phyloP scores from a whole-genome alignment of 1,139 yeast species.

The Groenewaldozyma sp. region DNA sequence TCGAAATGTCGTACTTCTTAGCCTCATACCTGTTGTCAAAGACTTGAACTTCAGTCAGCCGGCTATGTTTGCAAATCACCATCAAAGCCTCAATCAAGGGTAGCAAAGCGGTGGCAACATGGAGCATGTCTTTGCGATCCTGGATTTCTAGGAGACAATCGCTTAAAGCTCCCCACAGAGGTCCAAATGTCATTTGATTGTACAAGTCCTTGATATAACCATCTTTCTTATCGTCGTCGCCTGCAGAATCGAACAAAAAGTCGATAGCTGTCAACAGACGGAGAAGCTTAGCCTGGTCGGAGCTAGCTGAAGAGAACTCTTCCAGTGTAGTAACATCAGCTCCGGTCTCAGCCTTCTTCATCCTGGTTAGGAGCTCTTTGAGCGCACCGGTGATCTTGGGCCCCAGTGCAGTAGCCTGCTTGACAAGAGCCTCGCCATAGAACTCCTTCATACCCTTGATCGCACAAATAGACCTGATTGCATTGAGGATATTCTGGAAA shows the following conservation, averaged over 20 bases:
- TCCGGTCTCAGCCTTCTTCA: constrained; percentile 33
- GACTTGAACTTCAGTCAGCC: constrained; percentile 43
- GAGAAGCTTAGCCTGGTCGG: constrained; percentile 80
- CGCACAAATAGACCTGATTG: constrained; percentile 69
- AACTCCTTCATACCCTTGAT: constrained; percentile 54
- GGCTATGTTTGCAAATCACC: constrained; percentile 90
- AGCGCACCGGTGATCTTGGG: constrained; percentile 50
- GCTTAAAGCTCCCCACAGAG: constrained; percentile 82
- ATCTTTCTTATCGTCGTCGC: constrained; percentile 40
- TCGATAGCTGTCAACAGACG: constrained; percentile 85
- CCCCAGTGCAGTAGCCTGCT: constrained; percentile 56
- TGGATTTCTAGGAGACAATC: constrained; percentile 50
- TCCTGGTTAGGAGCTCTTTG: constrained; percentile 39
- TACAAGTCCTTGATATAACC: constrained; percentile 37
- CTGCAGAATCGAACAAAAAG: constrained; percentile 50
- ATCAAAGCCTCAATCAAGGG: constrained; percentile 87
- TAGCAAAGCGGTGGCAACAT: constrained; percentile 70
- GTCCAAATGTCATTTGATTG: constrained; percentile 59
- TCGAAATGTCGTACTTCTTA: constrained; percentile 53
- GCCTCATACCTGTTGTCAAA: constrained; percentile 39
- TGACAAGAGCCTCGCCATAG: constrained; percentile 62
- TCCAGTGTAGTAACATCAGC: constrained; percentile 46
- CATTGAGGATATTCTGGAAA: constrained; percentile 73
- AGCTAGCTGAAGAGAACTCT: constrained; percentile 69
- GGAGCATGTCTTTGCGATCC: constrained; percentile 38